phyloP scores from a whole-genome alignment of 306 rosid species.

The Ormosia emarginata region DNA sequence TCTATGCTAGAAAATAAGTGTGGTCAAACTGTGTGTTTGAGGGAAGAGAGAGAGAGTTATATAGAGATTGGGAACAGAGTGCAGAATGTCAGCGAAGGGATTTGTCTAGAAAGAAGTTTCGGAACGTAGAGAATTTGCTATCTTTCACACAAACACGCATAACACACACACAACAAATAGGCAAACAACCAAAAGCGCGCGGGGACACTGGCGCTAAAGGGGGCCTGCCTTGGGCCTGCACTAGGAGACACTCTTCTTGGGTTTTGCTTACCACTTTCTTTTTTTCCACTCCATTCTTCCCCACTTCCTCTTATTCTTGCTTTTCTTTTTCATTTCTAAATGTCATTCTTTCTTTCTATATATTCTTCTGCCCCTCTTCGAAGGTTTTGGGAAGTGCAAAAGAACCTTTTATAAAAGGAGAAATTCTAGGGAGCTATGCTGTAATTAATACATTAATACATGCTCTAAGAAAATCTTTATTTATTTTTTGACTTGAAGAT shows the following conservation, averaged over 20 bases:
- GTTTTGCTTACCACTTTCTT: conserved; percentile 43
- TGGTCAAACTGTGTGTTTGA: conserved; percentile 36
- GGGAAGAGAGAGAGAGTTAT: background rate
- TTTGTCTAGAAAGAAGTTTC: conserved; percentile 53
- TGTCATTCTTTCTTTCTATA: background rate
- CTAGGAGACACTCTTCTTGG: conserved; percentile 84
- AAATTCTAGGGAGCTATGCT: background rate
- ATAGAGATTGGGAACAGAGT: conserved; percentile 53
- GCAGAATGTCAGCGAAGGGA: conserved; percentile 76
- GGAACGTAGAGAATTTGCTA: conserved; percentile 41
- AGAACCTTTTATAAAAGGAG: conserved; percentile 25
- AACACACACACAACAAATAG: conserved; percentile 18
- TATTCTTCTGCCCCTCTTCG: background rate
- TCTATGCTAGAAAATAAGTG: background rate
- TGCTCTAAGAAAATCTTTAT: no score
- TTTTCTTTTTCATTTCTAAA: conserved; percentile 3
- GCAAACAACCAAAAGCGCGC: conserved; percentile 51
- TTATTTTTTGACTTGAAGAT: no score
- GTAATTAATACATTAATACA: no score
- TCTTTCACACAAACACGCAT: conserved; percentile 29
- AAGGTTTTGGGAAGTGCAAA: conserved; percentile 62
- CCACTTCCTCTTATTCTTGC: background rate
- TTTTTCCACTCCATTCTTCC: background rate
- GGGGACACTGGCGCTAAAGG: conserved; percentile 97
- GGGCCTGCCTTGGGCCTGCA: conserved; percentile 81